Conservation (phyloP, 1,284 basidiomycete species). For the Filobasidium uniguttulatum region DNA sequence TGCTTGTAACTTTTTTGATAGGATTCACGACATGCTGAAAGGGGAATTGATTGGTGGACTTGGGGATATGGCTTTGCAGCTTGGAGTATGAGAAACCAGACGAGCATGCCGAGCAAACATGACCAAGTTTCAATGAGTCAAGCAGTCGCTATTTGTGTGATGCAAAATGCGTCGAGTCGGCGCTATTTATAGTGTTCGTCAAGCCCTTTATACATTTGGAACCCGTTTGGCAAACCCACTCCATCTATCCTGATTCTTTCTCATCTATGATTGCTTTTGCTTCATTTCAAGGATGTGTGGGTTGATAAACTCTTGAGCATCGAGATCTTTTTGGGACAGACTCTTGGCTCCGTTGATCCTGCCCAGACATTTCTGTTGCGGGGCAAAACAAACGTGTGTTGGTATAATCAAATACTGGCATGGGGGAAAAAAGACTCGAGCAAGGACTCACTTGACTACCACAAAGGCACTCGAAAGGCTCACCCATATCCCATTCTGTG, state of each 20-base stretch:
- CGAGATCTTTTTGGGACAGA: slow-evolving; percentile 28
- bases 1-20: too few species aligned
- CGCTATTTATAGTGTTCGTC: too few species aligned
- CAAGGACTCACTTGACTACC: slow-evolving; percentile 32
- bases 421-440: background rate
- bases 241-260: background rate
- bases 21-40: too few species aligned
- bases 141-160: too few species aligned
- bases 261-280: background rate
- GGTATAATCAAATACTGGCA: background rate
- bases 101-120: too few species aligned
- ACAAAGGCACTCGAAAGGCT: slow-evolving; percentile 49
- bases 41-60: too few species aligned
- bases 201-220: too few species aligned
- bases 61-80: too few species aligned
- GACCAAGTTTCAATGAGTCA: too few species aligned
- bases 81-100: too few species aligned
- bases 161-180: too few species aligned
- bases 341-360: slow-evolving; percentile 37
- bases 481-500: slow-evolving; percentile 59
- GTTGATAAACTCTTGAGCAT: slow-evolving; percentile 30
- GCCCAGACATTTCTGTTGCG: slow-evolving; percentile 34
- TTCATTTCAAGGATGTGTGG: slow-evolving; percentile 25
- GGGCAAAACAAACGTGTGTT: background rate
- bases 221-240: too few species aligned